Conservation (phyloP, 2,329 filamentous ascomycete species). For the Pseudogymnoascus sp. region DNA sequence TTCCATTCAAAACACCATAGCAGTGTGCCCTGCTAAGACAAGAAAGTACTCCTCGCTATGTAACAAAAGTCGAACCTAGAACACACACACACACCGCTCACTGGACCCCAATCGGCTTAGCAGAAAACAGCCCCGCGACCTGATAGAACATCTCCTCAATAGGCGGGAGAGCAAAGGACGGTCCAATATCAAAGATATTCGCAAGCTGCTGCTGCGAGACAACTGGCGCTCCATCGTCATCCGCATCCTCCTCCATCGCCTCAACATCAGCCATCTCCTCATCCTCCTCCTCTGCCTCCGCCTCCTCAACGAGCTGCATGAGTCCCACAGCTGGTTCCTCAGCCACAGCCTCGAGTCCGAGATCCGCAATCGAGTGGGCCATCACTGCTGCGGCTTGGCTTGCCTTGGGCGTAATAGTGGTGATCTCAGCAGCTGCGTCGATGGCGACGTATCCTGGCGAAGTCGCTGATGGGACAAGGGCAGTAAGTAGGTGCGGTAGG, state of each 20-base stretch:
- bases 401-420: constrained; percentile 52
- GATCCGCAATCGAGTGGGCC: constrained; percentile 47
- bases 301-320: constrained; percentile 26
- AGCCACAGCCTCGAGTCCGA: constrained; percentile 35
- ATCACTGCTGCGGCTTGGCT: constrained; percentile 44
- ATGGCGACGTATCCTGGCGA: constrained; percentile 67
- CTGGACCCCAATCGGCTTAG: constrained; percentile 36
- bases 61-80: constrained; percentile 2
- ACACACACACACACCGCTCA: background rate
- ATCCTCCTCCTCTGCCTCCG: constrained; percentile 15
- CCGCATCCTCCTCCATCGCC: constrained; percentile 34
- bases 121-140: constrained; percentile 56
- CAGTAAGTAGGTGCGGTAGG: constrained; percentile 52
- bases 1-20: background rate
- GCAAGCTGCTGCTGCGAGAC: constrained; percentile 61
- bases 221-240: constrained; percentile 48
- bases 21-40: background rate
- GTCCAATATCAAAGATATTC: constrained; percentile 61
- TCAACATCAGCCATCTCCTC: constrained; percentile 32
- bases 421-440: constrained; percentile 68
- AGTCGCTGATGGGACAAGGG: constrained; percentile 55
- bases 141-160: constrained; percentile 70
- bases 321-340: constrained; percentile 27
- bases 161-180: constrained; percentile 60
- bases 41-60: constrained; percentile 9